These are phyloP conservation scores for Lasiosphaeria miniovina DNA, from an alignment of 495 filamentous ascomycete species.

Conservation along the genomic window DNA sequence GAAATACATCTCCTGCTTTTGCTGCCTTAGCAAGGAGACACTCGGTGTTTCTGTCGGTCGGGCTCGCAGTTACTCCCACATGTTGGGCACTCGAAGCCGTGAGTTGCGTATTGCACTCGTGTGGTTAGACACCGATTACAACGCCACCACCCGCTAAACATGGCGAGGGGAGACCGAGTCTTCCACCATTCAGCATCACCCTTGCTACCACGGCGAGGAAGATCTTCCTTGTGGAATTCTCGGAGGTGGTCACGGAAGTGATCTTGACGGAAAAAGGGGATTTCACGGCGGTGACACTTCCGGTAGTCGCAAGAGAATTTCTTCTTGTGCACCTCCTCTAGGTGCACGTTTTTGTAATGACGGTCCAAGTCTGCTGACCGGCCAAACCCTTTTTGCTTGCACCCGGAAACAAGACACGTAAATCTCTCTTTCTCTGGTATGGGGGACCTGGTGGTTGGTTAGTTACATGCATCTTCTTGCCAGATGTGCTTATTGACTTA, in stretches of 20 bases:
- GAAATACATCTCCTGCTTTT: not conserved
- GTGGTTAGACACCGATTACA: conserved; percentile 41
- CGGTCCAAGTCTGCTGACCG: conserved; percentile 49
- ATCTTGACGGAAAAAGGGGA: conserved; percentile 42
- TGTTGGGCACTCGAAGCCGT: conserved; percentile 38
- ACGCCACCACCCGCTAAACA: conserved; percentile 45
- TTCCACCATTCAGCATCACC: conserved; percentile 24
- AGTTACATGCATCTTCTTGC: not conserved
- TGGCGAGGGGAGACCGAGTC: conserved; percentile 11
- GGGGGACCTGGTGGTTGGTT: not conserved
- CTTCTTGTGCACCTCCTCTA: conserved; percentile 30
- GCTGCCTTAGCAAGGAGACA: not conserved
- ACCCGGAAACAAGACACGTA: conserved; percentile 28
- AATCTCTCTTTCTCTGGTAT: conserved; percentile 10
- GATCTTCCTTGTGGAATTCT: conserved; percentile 49
- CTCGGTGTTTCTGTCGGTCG: conserved; percentile 27
- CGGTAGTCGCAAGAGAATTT: conserved; percentile 42
- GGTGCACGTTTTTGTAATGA: conserved; percentile 42
- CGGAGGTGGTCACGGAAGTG: conserved; percentile 51
- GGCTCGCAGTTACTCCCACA: conserved; percentile 42
- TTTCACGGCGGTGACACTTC: conserved; percentile 33
- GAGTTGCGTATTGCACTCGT: conserved; percentile 30
- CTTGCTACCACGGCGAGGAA: conserved; percentile 31
- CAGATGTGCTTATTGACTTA: not conserved
- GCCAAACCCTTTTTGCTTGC: conserved; percentile 35